A percentile compares a stretch with the other conserved stretches of the same genome.
These are phyloP conservation scores for Coemansia sp. DNA, from an alignment of 192 early-diverging fungal genomes.

Conservation along the genomic window DNA sequence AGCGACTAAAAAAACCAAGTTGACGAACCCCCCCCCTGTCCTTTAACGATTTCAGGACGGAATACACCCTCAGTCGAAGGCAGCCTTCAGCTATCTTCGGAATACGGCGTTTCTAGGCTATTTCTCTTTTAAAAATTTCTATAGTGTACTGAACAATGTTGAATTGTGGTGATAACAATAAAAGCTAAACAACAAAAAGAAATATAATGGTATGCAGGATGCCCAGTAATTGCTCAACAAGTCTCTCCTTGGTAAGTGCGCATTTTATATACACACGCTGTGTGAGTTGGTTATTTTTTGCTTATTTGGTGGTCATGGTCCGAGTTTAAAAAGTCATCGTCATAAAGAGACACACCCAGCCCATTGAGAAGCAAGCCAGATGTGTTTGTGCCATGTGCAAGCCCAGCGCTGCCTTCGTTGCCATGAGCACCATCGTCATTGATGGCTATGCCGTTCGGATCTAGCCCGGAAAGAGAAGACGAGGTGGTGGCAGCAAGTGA, in stretches of 20 bases:
- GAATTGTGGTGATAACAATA: no score
- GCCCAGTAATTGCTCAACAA: no score
- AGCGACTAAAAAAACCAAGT: no score
- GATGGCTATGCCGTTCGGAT: slow-evolving; percentile 9
- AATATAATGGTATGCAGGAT: not conserved
- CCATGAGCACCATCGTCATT: slow-evolving; percentile 4
- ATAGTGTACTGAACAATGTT: no score
- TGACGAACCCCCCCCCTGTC: no score
- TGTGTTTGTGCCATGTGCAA: slow-evolving; percentile 1
- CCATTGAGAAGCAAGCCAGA: slow-evolving; percentile 11
- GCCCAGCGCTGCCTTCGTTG: slow-evolving; percentile 4
- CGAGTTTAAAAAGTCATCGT: slow-evolving; percentile 13
- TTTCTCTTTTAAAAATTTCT: no score
- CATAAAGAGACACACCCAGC: slow-evolving; percentile 17
- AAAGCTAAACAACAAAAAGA: slow-evolving; percentile 1
- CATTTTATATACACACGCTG: no score
- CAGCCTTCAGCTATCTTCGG: no score
- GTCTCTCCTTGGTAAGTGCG: no score
- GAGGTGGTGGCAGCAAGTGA: slow-evolving; percentile 15
- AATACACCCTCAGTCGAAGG: no score
- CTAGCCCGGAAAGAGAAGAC: slow-evolving; percentile 21
- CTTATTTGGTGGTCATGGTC: slow-evolving; percentile 10
- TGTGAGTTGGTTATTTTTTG: not conserved
- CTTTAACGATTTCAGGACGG: no score
- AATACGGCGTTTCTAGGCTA: no score